Base-by-base conservation (phyloP, 2,329 filamentous ascomycete genomes). In the Didymella pinodella region DNA sequence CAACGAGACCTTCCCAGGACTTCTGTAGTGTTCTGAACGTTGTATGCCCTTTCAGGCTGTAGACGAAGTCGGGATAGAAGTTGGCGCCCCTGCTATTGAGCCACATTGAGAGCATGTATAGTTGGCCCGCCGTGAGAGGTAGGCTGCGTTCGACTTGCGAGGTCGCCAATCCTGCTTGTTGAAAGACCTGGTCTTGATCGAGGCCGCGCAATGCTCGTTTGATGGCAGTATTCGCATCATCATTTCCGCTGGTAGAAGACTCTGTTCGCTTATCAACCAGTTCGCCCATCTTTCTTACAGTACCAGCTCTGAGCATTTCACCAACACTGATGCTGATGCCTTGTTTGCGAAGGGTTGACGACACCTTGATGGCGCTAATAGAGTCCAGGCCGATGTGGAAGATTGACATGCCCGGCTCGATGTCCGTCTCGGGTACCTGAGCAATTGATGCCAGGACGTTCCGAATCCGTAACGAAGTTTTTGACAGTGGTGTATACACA, bases 361-460 rank as follows among this genome's bases (percentile, higher is more conserved):
- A 87, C 3, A 93, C 87, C 69, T 95, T 96, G 79, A 97, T 95
- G 1, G 92, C 90, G 63, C 89, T 94, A 74, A 97, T 96, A 0
- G 93, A 97, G 73, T 97, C 93, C 1, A 97, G 85, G 0, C 93
- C 93, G 1, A 97, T 83, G 63, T 95, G 88, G 75, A 95, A 96
- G 12, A 97, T 85, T 0, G 85, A 91, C 49, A 88, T 85, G 0
- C 82, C 80, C 54, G 82, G 83, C 2, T 79, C 76, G 50, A 97
- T 90, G 1, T 86, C 80, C 0, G 81, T 71, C 18, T 81, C 76
- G 0, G 87, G 80, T 0, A 90, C 77, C 16, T 84, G 85, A 0
- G 92, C 90, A 0, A 93, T 81, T 29, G 77, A 65, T 8, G 83
- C 78, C 10, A 87, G 72, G 3, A 82, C 78, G 34, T 79, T 66